Base-by-base conservation (phyloP, 768 basidiomycete genomes). In the Serendipita sp. region DNA sequence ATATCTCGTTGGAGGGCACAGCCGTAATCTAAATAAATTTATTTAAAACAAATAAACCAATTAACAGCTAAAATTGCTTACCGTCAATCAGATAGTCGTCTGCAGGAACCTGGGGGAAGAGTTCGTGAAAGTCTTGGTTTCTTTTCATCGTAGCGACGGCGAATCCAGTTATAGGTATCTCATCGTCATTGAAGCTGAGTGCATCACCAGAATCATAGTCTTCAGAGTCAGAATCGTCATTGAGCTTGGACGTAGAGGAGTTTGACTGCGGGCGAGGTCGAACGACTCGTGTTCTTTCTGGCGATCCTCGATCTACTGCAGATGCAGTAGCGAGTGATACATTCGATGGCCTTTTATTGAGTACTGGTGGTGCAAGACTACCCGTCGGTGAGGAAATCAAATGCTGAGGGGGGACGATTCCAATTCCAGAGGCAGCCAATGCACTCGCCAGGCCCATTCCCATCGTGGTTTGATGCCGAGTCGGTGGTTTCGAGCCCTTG, bases 81-180 rank as follows among this genome's bases (percentile, higher is more conserved):
- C 95, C 95, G 74, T 98, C 95, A 70, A 99, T 98, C 53, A 98
- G 81, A 76, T 97, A 97, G 74, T 98, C 96, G 6, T 91, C 94
- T 71, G 94, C 92, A 0, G 92, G 90, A 8, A 98, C 85, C 34
- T 72, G 83, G 18, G 85, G 83, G 74, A 99, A 98, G 70, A 97
- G 72, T 67, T 92, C 88, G 70, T 99, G 96, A 72, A 99, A 99
- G 71, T 98, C 95, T 2, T 87, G 83, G 70, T 98, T 97, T 63
- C 96, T 76, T 72, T 91, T 91, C 69, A 84, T 91, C 73, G 91
- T 96, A 6, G 95, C 96, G 23, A 98, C 94, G 0, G 96, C 94
- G 72, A 98, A 99, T 2, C 95, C 94, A 3, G 91, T 95, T 3
- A 97, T 90, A 1, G 94, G 87, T 13, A 91, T 90, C 69, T 90